Conservation (phyloP, 2,329 filamentous ascomycete species). For the Cordyceps cicadae region DNA sequence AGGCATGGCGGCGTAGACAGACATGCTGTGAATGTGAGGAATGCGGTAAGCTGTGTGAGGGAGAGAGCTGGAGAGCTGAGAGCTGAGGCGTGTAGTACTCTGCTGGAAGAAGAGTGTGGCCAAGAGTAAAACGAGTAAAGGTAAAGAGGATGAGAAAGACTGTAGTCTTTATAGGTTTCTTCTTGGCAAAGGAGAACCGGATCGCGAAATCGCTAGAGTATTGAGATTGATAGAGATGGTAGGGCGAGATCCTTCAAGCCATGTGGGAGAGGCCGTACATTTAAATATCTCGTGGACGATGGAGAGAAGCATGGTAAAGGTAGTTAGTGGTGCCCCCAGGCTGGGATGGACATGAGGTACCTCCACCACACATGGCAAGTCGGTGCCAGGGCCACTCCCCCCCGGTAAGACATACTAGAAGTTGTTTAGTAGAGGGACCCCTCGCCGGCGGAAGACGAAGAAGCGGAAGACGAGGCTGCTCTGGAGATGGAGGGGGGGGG, state of each 20-base stretch:
- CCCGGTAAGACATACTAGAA: constrained; percentile 1
- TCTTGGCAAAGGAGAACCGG: constrained; percentile 1
- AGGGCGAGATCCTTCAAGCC: constrained; percentile 12
- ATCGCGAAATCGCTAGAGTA: constrained; percentile 7
- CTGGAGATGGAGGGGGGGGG: not conserved
- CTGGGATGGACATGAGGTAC: constrained; percentile 1
- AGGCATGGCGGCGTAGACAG: constrained; percentile 12
- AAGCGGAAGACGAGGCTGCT: not conserved
- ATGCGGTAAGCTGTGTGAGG: not conserved
- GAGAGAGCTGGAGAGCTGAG: not conserved
- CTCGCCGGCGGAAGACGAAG: not conserved
- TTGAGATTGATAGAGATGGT: constrained; percentile 11
- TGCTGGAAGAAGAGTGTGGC: not conserved
- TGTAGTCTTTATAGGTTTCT: constrained; percentile 1
- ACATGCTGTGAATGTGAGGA: constrained; percentile 5
- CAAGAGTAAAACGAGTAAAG: not conserved
- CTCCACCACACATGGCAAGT: constrained; percentile 4
- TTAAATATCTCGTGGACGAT: constrained; percentile 11
- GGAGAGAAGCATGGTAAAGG: not conserved
- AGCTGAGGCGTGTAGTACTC: not conserved
- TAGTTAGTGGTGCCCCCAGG: constrained; percentile 8
- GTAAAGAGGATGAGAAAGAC: not conserved
- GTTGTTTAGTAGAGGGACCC: not conserved
- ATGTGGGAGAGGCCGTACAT: constrained; percentile 12
- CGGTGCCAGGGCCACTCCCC: not conserved